phyloP scores from a whole-genome alignment of 345 rosid genomes.

The Syzygium oleosum region DNA sequence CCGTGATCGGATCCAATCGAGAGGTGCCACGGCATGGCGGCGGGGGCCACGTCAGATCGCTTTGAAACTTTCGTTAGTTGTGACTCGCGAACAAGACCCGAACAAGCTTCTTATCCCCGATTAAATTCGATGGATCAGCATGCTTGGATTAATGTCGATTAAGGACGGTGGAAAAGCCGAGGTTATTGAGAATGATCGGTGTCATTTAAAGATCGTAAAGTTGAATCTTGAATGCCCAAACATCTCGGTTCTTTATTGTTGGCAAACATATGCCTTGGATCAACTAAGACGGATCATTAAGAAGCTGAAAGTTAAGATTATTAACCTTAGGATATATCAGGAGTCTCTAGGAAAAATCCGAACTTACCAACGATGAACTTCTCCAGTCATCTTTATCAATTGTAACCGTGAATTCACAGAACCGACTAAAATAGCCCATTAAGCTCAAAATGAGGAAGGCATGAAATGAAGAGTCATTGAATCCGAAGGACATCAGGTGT shows the following conservation, averaged over 20 bases:
- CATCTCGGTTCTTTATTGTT: too few species aligned
- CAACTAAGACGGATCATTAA: too few species aligned
- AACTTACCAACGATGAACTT: too few species aligned
- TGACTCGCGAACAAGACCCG: background rate
- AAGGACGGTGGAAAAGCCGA: too few species aligned
- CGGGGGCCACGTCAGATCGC: constrained; percentile 8
- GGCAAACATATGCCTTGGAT: too few species aligned
- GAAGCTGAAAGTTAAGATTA: background rate
- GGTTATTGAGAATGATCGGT: background rate
- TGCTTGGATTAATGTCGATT: too few species aligned
- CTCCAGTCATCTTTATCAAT: background rate
- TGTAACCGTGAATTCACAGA: fast-evolving
- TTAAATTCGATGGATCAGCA: too few species aligned
- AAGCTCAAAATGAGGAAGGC: background rate
- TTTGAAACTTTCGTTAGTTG: background rate
- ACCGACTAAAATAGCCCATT: background rate
- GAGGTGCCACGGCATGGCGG: constrained; percentile 18
- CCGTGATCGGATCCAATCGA: background rate
- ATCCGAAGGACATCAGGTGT: too few species aligned
- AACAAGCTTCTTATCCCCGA: background rate
- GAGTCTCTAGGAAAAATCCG: background rate
- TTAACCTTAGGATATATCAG: too few species aligned
- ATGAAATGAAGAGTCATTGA: background rate
- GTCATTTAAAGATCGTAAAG: too few species aligned
- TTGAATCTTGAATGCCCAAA: too few species aligned